Evolutionary conservation across 805 yeast species (phyloP).

Genomic region (Barnettozyma siamensis): DNA sequence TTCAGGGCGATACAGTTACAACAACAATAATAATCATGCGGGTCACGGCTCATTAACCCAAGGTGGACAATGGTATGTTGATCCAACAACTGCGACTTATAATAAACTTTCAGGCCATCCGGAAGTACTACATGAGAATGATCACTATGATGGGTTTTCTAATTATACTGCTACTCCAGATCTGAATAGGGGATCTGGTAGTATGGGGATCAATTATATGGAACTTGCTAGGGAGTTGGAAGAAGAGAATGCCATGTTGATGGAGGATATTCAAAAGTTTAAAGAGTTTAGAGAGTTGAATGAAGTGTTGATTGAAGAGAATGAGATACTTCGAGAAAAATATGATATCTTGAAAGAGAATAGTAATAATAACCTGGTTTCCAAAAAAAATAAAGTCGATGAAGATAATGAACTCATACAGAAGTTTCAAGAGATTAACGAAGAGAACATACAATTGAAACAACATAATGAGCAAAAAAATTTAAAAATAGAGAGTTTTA

Average conservation of each 20-base stretch:
- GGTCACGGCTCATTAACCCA: not conserved
- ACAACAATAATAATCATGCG: not conserved
- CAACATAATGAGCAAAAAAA: not conserved
- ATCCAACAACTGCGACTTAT: no score
- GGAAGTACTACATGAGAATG: not conserved
- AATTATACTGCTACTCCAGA: slow-evolving; percentile 12
- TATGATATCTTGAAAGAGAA: slow-evolving; percentile 3
- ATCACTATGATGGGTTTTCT: slow-evolving; percentile 4
- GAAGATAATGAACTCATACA: not conserved
- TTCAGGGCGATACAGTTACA: not conserved
- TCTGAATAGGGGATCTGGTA: slow-evolving; percentile 11
- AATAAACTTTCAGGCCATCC: no score
- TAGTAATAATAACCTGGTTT: not conserved
- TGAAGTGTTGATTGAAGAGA: slow-evolving; percentile 11
- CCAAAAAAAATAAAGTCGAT: not conserved
- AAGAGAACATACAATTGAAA: slow-evolving; percentile 4
- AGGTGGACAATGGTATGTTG: slow-evolving; percentile 4
- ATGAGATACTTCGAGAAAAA: slow-evolving; percentile 8
- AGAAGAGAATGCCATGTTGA: slow-evolving; percentile 5
- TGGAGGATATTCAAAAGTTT: slow-evolving; percentile 6
- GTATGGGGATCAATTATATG: not conserved
- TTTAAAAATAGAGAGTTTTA: not conserved
- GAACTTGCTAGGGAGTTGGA: slow-evolving; percentile 9
- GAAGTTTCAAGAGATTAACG: not conserved
- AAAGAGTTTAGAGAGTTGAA: slow-evolving; percentile 10